These are phyloP conservation scores for Vitis rotundifolia DNA, from an alignment of 164 flowering plant species.

Conservation along the genomic window DNA sequence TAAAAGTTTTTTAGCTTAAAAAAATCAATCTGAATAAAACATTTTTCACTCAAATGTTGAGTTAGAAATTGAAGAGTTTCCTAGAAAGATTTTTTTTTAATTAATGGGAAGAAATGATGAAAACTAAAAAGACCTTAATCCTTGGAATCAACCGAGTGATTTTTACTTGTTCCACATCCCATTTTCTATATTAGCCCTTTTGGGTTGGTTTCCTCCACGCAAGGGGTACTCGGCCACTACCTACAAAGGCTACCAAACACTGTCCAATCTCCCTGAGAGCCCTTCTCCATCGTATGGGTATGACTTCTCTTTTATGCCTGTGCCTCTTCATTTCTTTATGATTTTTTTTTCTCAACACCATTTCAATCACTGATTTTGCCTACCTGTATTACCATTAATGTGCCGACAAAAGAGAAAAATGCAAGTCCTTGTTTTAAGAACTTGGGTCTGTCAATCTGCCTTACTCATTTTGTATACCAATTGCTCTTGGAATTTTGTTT, in stretches of 20 bases:
- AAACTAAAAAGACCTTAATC: no score
- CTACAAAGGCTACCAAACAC: slow-evolving; percentile 9
- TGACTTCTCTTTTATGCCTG: background rate
- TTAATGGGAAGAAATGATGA: no score
- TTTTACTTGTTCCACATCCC: no score
- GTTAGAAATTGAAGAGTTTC: no score
- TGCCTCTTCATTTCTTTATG: background rate
- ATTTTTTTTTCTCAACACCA: background rate
- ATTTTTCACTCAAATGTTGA: no score
- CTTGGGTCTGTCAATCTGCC: background rate
- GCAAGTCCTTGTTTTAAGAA: background rate
- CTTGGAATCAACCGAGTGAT: no score
- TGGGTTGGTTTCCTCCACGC: slow-evolving; percentile 26
- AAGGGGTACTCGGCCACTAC: slow-evolving; percentile 5
- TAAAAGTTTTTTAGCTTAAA: no score
- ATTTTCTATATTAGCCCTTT: slow-evolving; percentile 1
- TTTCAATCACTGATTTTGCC: background rate
- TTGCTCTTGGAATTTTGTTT: background rate
- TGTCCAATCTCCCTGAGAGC: background rate
- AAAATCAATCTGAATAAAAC: no score
- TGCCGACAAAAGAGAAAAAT: slow-evolving; percentile 4
- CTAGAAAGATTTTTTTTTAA: no score
- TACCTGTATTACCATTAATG: background rate
- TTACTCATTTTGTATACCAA: background rate
- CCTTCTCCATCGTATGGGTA: no score